Percentiles rank a stretch among this genome's conserved stretches.
Conservation (phyloP, 495 filamentous ascomycete genomes). For the Talaromyces trachyspermus region DNA sequence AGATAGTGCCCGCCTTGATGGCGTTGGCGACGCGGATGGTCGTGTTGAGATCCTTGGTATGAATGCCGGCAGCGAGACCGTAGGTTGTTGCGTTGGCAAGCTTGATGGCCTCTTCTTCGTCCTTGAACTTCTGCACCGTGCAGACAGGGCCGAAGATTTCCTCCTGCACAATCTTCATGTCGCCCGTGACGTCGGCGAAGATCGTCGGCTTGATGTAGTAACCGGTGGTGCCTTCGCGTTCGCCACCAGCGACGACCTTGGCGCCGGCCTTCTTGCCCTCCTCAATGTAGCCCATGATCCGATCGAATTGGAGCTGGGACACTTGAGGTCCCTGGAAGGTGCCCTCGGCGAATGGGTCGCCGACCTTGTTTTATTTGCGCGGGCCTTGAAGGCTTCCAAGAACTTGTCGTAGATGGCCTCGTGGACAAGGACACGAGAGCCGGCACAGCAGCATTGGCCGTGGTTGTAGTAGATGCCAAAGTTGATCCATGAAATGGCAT, state of each 20-base stretch:
- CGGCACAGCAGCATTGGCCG: conserved; percentile 97
- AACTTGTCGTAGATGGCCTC: conserved; percentile 96
- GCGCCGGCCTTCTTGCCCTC: conserved; percentile 82
- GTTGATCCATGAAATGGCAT: conserved; percentile 97
- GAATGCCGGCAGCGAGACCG: conserved; percentile 79
- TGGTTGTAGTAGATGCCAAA: conserved; percentile 99
- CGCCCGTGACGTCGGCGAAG: conserved; percentile 77
- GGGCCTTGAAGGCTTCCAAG: conserved; percentile 76
- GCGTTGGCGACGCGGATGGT: conserved; percentile 80
- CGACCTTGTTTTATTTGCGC: conserved; percentile 78
- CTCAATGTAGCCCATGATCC: conserved; percentile 97
- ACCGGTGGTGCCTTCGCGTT: conserved; percentile 80
- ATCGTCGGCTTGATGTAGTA: conserved; percentile 99
- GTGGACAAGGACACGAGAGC: conserved; percentile 92
- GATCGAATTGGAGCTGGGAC: conserved; percentile 89
- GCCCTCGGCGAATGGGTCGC: conserved; percentile 77
- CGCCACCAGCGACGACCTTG: conserved; percentile 76
- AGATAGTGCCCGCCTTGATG: conserved; percentile 84
- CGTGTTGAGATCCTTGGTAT: conserved; percentile 90
- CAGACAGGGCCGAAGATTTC: conserved; percentile 98
- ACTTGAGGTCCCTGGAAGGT: conserved; percentile 99
- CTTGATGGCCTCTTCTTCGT: conserved; percentile 74
- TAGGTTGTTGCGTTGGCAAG: conserved; percentile 78
- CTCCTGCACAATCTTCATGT: conserved; percentile 99
- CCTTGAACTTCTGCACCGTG: conserved; percentile 89